Percentiles rank a stretch among this genome's conserved stretches.
Conservation (phyloP, 2,329 filamentous ascomycete species). For the Samsoniella hepiali region DNA sequence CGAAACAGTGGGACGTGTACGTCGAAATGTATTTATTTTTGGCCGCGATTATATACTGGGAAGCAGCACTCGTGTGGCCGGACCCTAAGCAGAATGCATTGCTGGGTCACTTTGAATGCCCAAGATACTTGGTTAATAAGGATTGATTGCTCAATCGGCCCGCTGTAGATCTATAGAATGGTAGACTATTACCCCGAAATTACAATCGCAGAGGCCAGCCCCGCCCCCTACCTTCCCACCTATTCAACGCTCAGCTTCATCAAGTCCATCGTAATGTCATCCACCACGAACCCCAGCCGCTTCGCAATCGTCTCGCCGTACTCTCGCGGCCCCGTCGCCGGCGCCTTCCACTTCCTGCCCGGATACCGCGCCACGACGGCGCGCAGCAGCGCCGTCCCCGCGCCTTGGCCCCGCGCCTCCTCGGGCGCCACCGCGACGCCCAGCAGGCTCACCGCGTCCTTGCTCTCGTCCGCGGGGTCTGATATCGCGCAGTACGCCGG, state of each 20-base stretch:
- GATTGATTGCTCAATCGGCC: background rate
- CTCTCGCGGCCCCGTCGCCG: conserved; percentile 18
- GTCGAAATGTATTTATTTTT: no score
- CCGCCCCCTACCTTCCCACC: no score
- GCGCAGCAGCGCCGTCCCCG: conserved; percentile 21
- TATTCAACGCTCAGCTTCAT: conserved; percentile 16
- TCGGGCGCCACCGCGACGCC: conserved; percentile 23
- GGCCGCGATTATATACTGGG: no score
- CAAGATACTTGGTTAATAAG: no score
- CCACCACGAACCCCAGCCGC: conserved; percentile 14
- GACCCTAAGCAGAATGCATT: no score
- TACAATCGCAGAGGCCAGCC: no score
- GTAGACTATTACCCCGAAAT: no score
- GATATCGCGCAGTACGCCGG: conserved; percentile 24
- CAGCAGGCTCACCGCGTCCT: conserved; percentile 19
- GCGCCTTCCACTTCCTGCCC: conserved; percentile 20
- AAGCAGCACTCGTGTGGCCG: no score
- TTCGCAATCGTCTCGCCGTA: conserved; percentile 20
- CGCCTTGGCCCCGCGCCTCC: conserved; percentile 21
- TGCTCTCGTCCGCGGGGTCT: conserved; percentile 21
- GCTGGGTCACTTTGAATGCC: no score
- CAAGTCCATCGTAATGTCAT: conserved; percentile 13
- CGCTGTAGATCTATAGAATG: background rate
- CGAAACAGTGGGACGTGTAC: no score
- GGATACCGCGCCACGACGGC: conserved; percentile 23